Percentiles rank a stretch among this genome's conserved stretches.
Conservation (phyloP, 2,329 filamentous ascomycete genomes). For the Fusarium illudens region DNA sequence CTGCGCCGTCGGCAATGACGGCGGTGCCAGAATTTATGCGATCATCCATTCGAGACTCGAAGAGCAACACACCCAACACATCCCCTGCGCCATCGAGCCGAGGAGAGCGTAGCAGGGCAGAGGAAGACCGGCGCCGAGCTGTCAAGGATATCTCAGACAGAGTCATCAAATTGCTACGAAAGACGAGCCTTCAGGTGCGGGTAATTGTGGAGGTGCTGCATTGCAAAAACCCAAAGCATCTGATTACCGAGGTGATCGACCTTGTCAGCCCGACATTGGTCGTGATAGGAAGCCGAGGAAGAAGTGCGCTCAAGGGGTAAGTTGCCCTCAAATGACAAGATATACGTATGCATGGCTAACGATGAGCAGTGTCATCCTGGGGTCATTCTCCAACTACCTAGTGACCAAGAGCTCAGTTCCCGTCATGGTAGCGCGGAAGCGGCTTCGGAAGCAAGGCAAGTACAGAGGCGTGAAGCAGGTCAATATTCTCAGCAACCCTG, state of each 20-base stretch:
- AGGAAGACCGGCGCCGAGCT: conserved; percentile 82
- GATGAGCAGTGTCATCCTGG: conserved; percentile 80
- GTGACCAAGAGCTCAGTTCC: conserved; percentile 96
- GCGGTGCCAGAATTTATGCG: conserved; percentile 48
- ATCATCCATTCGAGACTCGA: conserved; percentile 44
- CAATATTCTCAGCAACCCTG: conserved; percentile 81
- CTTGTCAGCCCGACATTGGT: conserved; percentile 90
- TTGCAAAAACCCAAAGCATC: conserved; percentile 95
- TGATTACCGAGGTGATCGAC: conserved; percentile 98
- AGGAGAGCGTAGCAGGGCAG: conserved; percentile 66
- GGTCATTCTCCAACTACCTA: conserved; percentile 96
- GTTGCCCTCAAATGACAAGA: conserved; percentile 44
- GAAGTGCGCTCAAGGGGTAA: conserved; percentile 92
- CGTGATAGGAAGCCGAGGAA: conserved; percentile 88
- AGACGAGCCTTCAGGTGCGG: conserved; percentile 90
- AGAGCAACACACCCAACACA: conserved; percentile 47
- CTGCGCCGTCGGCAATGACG: conserved; percentile 43
- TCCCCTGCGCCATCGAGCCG: conserved; percentile 59
- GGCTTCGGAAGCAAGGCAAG: conserved; percentile 85
- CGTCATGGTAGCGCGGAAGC: conserved; percentile 96
- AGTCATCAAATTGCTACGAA: conserved; percentile 85
- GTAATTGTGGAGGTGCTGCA: conserved; percentile 97
- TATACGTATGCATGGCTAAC: conserved; percentile 43
- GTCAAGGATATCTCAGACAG: conserved; percentile 85
- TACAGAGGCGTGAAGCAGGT: conserved; percentile 78